These are phyloP conservation scores for Arthrobotrys pseudoclavata DNA, from an alignment of 2,329 filamentous ascomycete species.

Conservation along the genomic window DNA sequence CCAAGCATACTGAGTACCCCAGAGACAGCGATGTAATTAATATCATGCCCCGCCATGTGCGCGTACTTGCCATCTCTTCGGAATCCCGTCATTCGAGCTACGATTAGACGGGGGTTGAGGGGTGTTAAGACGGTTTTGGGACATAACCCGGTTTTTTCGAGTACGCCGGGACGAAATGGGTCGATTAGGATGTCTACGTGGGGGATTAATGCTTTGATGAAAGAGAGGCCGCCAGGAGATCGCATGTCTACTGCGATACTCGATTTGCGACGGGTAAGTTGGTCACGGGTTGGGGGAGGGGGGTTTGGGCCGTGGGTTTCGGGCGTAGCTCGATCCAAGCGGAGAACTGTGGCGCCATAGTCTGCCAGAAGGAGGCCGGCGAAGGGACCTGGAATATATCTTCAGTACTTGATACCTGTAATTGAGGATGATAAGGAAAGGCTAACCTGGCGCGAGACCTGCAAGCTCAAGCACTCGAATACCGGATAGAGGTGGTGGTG, in stretches of 20 bases:
- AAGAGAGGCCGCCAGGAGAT: slow-evolving; percentile 72
- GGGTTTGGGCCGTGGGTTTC: slow-evolving; percentile 61
- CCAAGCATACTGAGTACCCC: slow-evolving; percentile 83
- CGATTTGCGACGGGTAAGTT: slow-evolving; percentile 82
- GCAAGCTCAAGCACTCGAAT: slow-evolving; percentile 74
- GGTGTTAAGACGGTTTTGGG: slow-evolving; percentile 74
- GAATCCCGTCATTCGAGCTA: slow-evolving; percentile 91
- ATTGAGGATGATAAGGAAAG: neutral
- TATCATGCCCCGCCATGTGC: slow-evolving; percentile 62
- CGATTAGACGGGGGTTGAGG: slow-evolving; percentile 80
- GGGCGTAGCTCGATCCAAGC: slow-evolving; percentile 76
- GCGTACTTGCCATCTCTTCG: slow-evolving; percentile 84
- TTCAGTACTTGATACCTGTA: neutral
- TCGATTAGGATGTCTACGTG: slow-evolving; percentile 86
- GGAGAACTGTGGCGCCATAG: slow-evolving; percentile 87
- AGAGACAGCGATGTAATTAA: slow-evolving; percentile 93
- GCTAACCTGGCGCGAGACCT: slow-evolving; percentile 70
- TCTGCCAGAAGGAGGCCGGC: slow-evolving; percentile 81
- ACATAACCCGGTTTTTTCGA: slow-evolving; percentile 84
- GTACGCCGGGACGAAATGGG: slow-evolving; percentile 89
- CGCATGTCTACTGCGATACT: slow-evolving; percentile 87
- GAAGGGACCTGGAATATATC: slow-evolving; percentile 69
- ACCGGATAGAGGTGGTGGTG: slow-evolving; percentile 70
- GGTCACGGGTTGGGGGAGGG: slow-evolving; percentile 74
- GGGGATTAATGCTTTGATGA: slow-evolving; percentile 76